Percentiles rank a stretch among this genome's conserved stretches.
Evolutionary conservation across 208 protist genomes (phyloP).

Genomic region (Blastocrithidia nonstop): DNA sequence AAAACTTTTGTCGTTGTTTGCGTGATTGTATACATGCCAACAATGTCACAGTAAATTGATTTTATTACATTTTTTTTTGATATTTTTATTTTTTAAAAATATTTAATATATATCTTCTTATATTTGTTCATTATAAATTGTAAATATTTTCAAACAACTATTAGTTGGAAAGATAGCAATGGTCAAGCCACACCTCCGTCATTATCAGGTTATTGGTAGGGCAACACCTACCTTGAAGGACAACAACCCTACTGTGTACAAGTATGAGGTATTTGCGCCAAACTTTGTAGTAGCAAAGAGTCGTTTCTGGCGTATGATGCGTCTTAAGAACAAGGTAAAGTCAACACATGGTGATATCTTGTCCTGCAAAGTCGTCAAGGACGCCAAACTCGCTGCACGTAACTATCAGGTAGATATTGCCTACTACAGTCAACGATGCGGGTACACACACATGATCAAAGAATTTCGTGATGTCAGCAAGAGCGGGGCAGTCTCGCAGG

Average conservation of each 20-base stretch:
- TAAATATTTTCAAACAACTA: conserved; percentile 6
- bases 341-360: conserved; percentile 94
- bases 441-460: conserved; percentile 99
- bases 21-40: too few relatives aligned
- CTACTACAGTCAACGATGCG: conserved; percentile 96
- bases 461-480: conserved; percentile 97
- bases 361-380: conserved; percentile 87
- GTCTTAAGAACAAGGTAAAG: conserved; percentile 97
- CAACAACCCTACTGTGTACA: conserved; percentile 92
- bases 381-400: conserved; percentile 93
- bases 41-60: too few relatives aligned
- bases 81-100: conserved; percentile 5
- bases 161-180: conserved; percentile 89
- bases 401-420: conserved; percentile 98
- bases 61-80: conserved; percentile 1
- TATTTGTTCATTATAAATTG: conserved; percentile 1
- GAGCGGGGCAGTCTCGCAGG: conserved; percentile 91
- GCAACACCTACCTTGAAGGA: conserved; percentile 85
- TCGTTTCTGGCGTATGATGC: conserved; percentile 99
- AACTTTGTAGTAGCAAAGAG: conserved; percentile 97
- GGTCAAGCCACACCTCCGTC: conserved; percentile 69
- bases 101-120: conserved; percentile 1
- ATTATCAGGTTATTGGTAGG: conserved; percentile 94
- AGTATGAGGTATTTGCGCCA: conserved; percentile 97
- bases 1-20: too few relatives aligned